Evolutionary conservation across 306 rosid genomes (phyloP).

Genomic region (Acacia confusa): DNA sequence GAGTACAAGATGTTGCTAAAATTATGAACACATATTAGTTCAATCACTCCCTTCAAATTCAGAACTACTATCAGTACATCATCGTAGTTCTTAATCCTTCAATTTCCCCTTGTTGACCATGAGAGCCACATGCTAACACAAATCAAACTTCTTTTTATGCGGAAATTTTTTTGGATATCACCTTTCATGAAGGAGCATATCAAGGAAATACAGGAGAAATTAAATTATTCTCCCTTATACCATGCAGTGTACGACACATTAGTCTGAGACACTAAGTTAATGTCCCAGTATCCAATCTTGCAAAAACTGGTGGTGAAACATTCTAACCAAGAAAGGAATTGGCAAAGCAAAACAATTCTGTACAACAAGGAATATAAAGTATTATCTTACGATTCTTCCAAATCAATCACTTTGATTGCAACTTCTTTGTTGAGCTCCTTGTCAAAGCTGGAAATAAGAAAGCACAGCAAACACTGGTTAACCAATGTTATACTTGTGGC

Average conservation of each 20-base stretch:
- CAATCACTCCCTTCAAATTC: not conserved
- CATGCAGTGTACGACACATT: constrained; percentile 7
- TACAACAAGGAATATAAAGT: not conserved
- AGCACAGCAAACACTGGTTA: constrained; percentile 13
- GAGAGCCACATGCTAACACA: not conserved
- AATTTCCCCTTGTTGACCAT: not conserved
- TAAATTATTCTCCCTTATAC: constrained; percentile 5
- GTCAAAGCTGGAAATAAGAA: constrained; percentile 77
- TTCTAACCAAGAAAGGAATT: constrained; percentile 17
- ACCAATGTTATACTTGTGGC: not conserved
- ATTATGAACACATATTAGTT: not conserved
- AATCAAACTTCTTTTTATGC: not conserved
- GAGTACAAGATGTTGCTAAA: not conserved
- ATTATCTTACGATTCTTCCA: constrained; percentile 94
- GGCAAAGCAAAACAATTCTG: not conserved
- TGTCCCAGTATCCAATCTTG: not conserved
- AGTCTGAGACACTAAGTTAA: constrained; percentile 8
- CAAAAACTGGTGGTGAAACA: not conserved
- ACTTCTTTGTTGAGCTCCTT: constrained; percentile 86
- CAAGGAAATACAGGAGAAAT: constrained; percentile 9
- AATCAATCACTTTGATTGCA: constrained; percentile 96
- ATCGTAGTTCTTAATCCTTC: not conserved
- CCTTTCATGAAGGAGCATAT: constrained; percentile 5
- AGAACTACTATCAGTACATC: not conserved
- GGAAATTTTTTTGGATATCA: not conserved